Evolutionary conservation across 768 basidiomycete genomes (phyloP), one percentile per base, ranked within the genome.

Genomic region (Leccinellum luteum): DNA sequence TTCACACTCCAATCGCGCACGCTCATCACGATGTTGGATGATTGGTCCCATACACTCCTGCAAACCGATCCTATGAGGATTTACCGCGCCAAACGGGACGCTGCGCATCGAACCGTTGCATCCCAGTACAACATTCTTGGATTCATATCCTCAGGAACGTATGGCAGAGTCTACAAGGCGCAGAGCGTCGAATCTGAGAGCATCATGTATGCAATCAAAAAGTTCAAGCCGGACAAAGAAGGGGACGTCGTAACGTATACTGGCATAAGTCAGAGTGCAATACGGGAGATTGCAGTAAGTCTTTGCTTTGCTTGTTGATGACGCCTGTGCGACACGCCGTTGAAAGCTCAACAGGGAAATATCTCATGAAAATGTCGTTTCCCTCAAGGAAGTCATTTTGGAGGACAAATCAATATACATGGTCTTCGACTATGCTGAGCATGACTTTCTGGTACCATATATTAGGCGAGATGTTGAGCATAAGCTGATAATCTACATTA

Each of bases 211-310:
- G 97, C 97, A 6, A 98, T 99, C 77, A 99, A 99, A 80, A 99
- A 98, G 73, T 98, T 98, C 79, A 99, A 99, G 69, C 97, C 96
- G 0, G 97, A 99, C 80, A 98, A 98, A 74, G 97, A 99, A 76
- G 96, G 96, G 21, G 97, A 98, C 68, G 86, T 94, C 1, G 76
- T 89, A 52, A 94, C 94, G 0, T 99, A 98, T 71, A 98, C 96
- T 10, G 97, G 96, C 2, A 94, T 99, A 65, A 95, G 92, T 71
- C 97, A 99, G 76, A 96, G 93, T 74, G 97, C 96, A 4, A 92
- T 94, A 64, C 81, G 97, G 58, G 97, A 99, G 73, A 98, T 98
- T 62, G 92, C 95, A 54, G 94, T 94, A 62, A 64, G 90, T 34
- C 52, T 30, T 45, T 35, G 25, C 48, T 19, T 7, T 44, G 25